Conservation (phyloP, 164 flowering plant species). For the Malania oleifera region DNA sequence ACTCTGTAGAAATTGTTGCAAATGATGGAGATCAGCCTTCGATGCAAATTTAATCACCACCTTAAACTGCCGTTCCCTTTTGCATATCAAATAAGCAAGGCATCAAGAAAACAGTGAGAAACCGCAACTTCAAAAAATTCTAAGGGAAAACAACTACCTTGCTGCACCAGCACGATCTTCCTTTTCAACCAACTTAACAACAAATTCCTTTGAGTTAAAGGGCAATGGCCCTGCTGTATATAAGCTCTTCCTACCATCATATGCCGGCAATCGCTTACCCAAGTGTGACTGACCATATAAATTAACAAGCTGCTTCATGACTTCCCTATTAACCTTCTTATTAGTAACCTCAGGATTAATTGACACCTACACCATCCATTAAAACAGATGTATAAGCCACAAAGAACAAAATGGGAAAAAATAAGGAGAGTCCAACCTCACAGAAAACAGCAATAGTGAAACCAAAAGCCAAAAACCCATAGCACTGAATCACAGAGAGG, state of each 20-base stretch:
- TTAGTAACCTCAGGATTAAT: slow-evolving; percentile 62
- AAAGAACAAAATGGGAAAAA: background rate
- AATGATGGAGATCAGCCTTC: slow-evolving; percentile 38
- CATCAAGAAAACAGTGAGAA: background rate
- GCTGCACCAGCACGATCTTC: slow-evolving; percentile 16
- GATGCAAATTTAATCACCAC: slow-evolving; percentile 60
- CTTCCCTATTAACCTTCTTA: slow-evolving; percentile 34
- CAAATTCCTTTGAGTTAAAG: slow-evolving; percentile 52
- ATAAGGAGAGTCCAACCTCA: background rate
- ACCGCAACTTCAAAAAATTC: background rate
- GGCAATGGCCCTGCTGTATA: slow-evolving; percentile 65
- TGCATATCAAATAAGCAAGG: slow-evolving; percentile 17
- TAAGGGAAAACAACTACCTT: slow-evolving; percentile 7
- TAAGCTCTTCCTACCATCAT: slow-evolving; percentile 68
- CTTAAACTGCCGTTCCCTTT: slow-evolving; percentile 53
- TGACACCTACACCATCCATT: slow-evolving; percentile 39
- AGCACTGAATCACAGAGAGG: too few relatives aligned
- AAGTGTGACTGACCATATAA: slow-evolving; percentile 28
- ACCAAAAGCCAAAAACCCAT: background rate
- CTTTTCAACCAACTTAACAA: slow-evolving; percentile 27
- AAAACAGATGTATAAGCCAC: background rate
- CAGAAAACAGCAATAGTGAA: background rate
- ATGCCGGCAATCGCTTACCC: slow-evolving; percentile 40
- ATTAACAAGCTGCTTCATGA: slow-evolving; percentile 34
- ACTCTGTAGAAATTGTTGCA: slow-evolving; percentile 40